These are phyloP conservation scores for Fraxinus nigra DNA, from an alignment of 305 asterid genomes.

Conservation along the genomic window DNA sequence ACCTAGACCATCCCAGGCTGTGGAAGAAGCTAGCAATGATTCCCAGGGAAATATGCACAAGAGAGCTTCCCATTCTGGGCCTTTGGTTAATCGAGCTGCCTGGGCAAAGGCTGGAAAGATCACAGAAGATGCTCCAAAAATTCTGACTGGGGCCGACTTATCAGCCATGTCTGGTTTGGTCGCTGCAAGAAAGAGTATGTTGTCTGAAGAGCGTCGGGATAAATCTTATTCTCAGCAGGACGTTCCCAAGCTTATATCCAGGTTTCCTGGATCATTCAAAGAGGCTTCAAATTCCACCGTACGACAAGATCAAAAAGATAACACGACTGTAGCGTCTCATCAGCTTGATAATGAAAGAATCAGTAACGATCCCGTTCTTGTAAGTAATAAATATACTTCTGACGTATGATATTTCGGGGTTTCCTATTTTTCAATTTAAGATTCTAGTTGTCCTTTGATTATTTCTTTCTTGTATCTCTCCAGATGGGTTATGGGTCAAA, in stretches of 20 bases:
- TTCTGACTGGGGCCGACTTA: constrained; percentile 56
- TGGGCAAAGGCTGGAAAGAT: constrained; percentile 75
- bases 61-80: constrained; percentile 91
- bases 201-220: constrained; percentile 62
- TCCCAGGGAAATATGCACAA: constrained; percentile 53
- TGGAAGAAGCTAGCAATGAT: constrained; percentile 55
- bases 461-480: constrained; percentile 11
- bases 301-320: constrained; percentile 51
- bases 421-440: neutral
- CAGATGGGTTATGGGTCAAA: constrained; percentile 79
- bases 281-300: constrained; percentile 58
- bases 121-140: constrained; percentile 63
- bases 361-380: constrained; percentile 58
- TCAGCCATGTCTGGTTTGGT: constrained; percentile 75
- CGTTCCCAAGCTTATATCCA: constrained; percentile 60
- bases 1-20: constrained; percentile 69
- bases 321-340: constrained; percentile 24
- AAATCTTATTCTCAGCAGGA: constrained; percentile 55
- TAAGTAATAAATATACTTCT: constrained; percentile 30
- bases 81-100: constrained; percentile 78
- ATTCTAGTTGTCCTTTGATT: neutral
- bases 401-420: neutral
- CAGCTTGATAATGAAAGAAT: constrained; percentile 57
- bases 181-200: constrained; percentile 75
- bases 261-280: constrained; percentile 85